Evolutionary conservation across 768 basidiomycete genomes (phyloP).

Genomic region (Gelatoporia subvermispora): DNA sequence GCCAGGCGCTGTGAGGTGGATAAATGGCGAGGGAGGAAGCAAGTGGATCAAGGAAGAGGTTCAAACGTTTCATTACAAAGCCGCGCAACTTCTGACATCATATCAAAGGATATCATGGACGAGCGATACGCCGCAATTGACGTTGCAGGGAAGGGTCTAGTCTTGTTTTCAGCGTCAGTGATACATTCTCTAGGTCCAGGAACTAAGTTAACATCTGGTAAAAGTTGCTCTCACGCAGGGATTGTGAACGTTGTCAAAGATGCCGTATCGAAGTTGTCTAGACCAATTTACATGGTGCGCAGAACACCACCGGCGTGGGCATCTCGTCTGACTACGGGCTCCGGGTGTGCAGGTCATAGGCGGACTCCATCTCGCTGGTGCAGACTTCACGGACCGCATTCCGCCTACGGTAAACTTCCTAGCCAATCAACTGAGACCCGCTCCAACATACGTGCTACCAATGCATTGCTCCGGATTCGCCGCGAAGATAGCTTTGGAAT

Average conservation of each 20-base stretch:
- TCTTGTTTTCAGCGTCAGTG: constrained; percentile 80
- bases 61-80: background rate
- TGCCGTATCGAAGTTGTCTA: constrained; percentile 52
- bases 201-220: background rate
- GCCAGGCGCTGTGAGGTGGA: constrained; percentile 63
- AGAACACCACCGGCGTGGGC: background rate
- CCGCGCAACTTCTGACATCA: background rate
- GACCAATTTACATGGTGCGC: constrained; percentile 73
- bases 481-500: constrained; percentile 66
- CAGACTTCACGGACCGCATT: constrained; percentile 60
- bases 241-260: constrained; percentile 80
- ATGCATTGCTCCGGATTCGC: constrained; percentile 85
- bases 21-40: constrained; percentile 18
- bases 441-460: constrained; percentile 68
- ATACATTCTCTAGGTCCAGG: background rate
- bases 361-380: constrained; percentile 77
- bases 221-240: constrained; percentile 71
- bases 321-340: background rate
- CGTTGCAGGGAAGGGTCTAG: constrained; percentile 74
- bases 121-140: constrained; percentile 77
- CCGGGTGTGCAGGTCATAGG: constrained; percentile 55
- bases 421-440: constrained; percentile 50
- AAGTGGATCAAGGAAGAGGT: constrained; percentile 56
- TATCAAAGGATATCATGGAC: constrained; percentile 66
- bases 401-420: constrained; percentile 69